Base-by-base conservation (phyloP, 73 alveolate species). In the Paramecium sexaurelia region DNA sequence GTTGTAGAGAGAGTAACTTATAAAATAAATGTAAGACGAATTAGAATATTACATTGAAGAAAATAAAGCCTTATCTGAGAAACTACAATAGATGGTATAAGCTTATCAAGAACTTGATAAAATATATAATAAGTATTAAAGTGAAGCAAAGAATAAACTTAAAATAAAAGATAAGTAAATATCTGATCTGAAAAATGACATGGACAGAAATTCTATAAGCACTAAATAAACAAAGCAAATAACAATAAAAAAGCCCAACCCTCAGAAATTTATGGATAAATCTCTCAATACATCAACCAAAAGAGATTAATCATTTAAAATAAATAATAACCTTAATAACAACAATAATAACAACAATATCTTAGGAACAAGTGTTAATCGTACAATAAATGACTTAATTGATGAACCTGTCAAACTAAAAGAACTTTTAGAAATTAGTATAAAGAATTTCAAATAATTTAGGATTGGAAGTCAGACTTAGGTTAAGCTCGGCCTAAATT, bases 81-180 rank as follows among this genome's bases (percentile, higher is more conserved):
- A 73, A 36, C n/a, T 73, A 15, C 9, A 27, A 36, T 19, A 73
- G 19, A 73, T 73, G 57, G 87, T 73, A 11, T 73, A 73, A 39
- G 87, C 87, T 2, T 73, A 73, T 39, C 37, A 73, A 73, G 87
- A 73, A 22, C 8, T 73, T 1, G 87, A 73, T 36, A 73, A 39
- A 39, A 33, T 36, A 0, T 73, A 36, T 32, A 36, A 24, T 36
- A 73, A 73, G 17, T 73, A 36, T 36, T 24, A 73, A 6, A 73
- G 13, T 73, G 87, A 73, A 20, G 55, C 87, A 0, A 73, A 73
- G 17, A 73, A 33, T 37, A 73, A 73, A 39, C 17, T 36, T 7
- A 73, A 73, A 22, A 33, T 36, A 5, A 36, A 36, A 36, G 57
- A 36, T 73, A 73, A 73, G 17, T 73, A 73, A 36, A 39, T 73